Base-by-base conservation (phyloP, 306 rosid genomes). In the Medicago ruthenica region DNA sequence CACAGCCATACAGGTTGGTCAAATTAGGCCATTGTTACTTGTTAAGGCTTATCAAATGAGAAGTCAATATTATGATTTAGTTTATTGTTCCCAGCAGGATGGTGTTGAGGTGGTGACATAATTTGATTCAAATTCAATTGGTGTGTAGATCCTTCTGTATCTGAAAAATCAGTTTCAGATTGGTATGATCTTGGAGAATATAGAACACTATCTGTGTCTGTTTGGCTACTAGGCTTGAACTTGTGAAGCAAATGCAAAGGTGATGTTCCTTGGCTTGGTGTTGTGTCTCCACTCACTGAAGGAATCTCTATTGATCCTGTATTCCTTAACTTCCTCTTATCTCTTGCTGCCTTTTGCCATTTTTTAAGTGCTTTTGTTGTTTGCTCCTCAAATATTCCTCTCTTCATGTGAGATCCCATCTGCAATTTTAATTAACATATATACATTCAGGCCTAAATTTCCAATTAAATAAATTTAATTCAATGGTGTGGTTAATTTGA, bases 401-500 rank as follows among this genome's bases (percentile, higher is more conserved):
- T 83, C 78, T 91, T 89, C 97, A 83, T 84, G 81, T 86, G 94
- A 40, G 92, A 84, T 54, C 94, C 97, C 97, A 91, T 89, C 97
- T 89, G 55, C 65, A 73, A 31, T 31, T 34, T 61, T 15, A 27
- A 12, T 7, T 6, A 2, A 24, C 11, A 59, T 24, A 2, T 5
- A 34, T 34, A 34, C 37, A 34, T 34, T 34, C 5, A 34, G 37
- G 37, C 37, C 37, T 5, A 34, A 34, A 34, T 34, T 34, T 34
- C 37, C 37, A 34, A 34, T 34, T 55, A 1, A 20, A 27, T 3
- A 54, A 58, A 6, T 45, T 31, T 4, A 24, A 0, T 41, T 41
- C 11, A 20, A 41, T 21, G 44, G 57, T 39, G 4, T 16, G 8
- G n/a, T 75, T 22, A 9, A 74, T 77, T 57, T 53, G 63, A 74